Conservation (phyloP, 495 filamentous ascomycete genomes). For the Penicillium ochrochloron region DNA sequence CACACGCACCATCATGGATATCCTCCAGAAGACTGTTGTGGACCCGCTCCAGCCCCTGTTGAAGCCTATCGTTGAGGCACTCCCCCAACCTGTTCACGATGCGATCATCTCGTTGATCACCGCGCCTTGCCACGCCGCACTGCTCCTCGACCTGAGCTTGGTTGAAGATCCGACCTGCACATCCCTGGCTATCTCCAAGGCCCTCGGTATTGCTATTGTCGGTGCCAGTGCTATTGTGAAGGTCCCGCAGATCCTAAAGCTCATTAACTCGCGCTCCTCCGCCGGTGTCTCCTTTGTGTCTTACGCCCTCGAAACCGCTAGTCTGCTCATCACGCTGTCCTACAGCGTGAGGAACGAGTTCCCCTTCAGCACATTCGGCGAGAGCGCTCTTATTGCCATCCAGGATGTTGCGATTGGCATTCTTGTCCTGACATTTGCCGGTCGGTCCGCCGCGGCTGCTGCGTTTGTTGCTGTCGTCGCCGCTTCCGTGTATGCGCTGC, state of each 20-base stretch:
- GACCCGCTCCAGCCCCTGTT: conserved; percentile 66
- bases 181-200: conserved; percentile 87
- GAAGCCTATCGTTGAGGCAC: conserved; percentile 76
- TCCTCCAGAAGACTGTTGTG: conserved; percentile 56
- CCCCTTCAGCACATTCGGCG: conserved; percentile 94
- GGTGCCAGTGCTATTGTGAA: conserved; percentile 88
- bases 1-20: conserved; percentile 40
- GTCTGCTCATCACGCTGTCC: conserved; percentile 81
- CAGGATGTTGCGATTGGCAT: conserved; percentile 90
- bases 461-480: conserved; percentile 78
- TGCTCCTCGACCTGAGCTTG: conserved; percentile 80
- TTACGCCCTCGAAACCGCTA: conserved; percentile 86
- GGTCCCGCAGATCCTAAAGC: conserved; percentile 92
- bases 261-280: conserved; percentile 76
- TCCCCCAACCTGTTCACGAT: conserved; percentile 78
- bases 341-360: conserved; percentile 91
- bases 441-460: conserved; percentile 63
- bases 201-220: conserved; percentile 89
- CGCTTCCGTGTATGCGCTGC: conserved; percentile 63
- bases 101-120: conserved; percentile 80
- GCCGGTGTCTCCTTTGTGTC: conserved; percentile 85
- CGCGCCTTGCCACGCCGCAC: conserved; percentile 76
- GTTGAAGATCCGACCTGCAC: conserved; percentile 72
- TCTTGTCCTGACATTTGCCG: conserved; percentile 80
- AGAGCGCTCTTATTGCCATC: conserved; percentile 85